phyloP scores from a whole-genome alignment of 148 eudicot species.

The Fagopyrum tataricum region DNA sequence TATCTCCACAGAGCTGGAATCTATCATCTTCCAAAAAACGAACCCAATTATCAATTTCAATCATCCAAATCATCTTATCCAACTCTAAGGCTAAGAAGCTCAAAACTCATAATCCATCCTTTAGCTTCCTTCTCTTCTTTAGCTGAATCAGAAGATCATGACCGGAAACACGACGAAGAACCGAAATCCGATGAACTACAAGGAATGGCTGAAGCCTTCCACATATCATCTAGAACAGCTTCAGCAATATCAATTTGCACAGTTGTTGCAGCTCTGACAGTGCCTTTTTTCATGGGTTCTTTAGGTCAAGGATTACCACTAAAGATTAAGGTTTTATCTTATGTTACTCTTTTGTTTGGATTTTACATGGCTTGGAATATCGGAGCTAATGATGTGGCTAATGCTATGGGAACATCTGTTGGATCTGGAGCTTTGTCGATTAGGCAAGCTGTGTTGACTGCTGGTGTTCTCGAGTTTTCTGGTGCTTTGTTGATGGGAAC shows the following conservation, averaged over 20 bases:
- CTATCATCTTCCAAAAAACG: slow-evolving; percentile 12
- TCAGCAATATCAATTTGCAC: slow-evolving; percentile 69
- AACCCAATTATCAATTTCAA: slow-evolving; percentile 14
- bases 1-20: slow-evolving; percentile 27
- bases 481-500: slow-evolving; percentile 88
- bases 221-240: slow-evolving; percentile 74
- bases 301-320: slow-evolving; percentile 46
- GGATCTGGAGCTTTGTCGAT: slow-evolving; percentile 86
- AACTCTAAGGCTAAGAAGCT: slow-evolving; percentile 28
- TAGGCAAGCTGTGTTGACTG: slow-evolving; percentile 73
- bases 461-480: slow-evolving; percentile 78
- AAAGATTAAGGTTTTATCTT: slow-evolving; percentile 59
- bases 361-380: slow-evolving; percentile 98
- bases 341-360: slow-evolving; percentile 65
- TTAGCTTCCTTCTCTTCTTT: slow-evolving; percentile 61
- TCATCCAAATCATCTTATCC: slow-evolving; percentile 26
- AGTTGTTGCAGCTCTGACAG: slow-evolving; percentile 60
- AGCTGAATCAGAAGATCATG: slow-evolving; percentile 44
- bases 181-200: slow-evolving; percentile 25
- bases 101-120: slow-evolving; percentile 29
- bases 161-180: not conserved
- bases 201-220: slow-evolving; percentile 80
- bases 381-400: slow-evolving; percentile 94
- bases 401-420: slow-evolving; percentile 96
- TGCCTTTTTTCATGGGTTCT: slow-evolving; percentile 72